These are phyloP conservation scores for Funneliformis mosseae DNA, from an alignment of 192 early-diverging fungal species.

Conservation along the genomic window DNA sequence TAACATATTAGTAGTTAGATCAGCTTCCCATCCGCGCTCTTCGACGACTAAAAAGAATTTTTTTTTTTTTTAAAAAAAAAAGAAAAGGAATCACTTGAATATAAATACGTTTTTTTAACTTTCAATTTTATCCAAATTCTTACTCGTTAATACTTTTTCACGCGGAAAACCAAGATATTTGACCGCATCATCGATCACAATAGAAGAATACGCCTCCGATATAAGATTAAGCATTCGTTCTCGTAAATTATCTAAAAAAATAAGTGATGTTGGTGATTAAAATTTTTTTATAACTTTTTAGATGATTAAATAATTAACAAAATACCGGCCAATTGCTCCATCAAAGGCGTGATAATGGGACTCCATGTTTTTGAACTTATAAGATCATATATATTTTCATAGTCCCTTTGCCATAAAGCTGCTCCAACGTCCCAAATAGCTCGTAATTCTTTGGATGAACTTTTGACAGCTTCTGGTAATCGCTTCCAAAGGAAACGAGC, in stretches of 20 bases:
- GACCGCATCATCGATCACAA: slow-evolving; percentile 20
- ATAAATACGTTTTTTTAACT: neutral
- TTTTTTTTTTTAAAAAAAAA: too few relatives aligned
- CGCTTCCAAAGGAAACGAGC: slow-evolving; percentile 36
- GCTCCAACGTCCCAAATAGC: slow-evolving; percentile 32
- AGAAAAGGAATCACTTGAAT: neutral
- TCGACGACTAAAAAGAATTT: neutral
- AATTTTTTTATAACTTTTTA: neutral
- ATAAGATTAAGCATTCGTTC: slow-evolving; percentile 26
- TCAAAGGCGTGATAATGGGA: slow-evolving; percentile 23
- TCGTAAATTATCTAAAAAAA: slow-evolving; percentile 24
- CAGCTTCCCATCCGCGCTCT: slow-evolving; percentile 14
- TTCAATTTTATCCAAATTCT: neutral
- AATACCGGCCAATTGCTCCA: slow-evolving; percentile 24
- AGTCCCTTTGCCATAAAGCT: slow-evolving; percentile 31
- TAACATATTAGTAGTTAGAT: slow-evolving; percentile 25
- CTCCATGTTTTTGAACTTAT: slow-evolving; percentile 26
- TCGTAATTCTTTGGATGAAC: slow-evolving; percentile 7
- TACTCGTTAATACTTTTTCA: slow-evolving; percentile 21
- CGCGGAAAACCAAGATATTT: slow-evolving; percentile 19
- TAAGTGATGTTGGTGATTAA: neutral
- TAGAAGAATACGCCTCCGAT: slow-evolving; percentile 36
- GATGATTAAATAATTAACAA: neutral
- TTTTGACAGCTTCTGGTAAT: slow-evolving; percentile 24
- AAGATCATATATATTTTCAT: slow-evolving; percentile 19